phyloP scores from a whole-genome alignment of 345 rosid species.

The Citrus glauca region DNA sequence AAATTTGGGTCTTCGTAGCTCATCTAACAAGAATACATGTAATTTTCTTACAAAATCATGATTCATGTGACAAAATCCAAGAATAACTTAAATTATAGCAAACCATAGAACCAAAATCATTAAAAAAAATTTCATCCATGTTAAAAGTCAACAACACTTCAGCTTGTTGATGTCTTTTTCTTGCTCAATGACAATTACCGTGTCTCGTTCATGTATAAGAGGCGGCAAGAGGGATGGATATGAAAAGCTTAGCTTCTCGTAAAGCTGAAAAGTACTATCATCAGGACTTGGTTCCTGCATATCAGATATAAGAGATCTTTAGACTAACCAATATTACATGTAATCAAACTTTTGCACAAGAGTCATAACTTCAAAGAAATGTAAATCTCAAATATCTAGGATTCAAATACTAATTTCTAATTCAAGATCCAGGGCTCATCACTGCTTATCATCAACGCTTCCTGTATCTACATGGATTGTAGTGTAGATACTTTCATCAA shows the following conservation, averaged over 20 bases:
- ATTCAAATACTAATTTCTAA: background rate
- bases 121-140: background rate
- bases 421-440: background rate
- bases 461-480: background rate
- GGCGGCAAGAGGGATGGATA: conserved; percentile 73
- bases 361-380: background rate
- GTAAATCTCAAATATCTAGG: background rate
- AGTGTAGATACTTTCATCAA: background rate
- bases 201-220: conserved; percentile 83
- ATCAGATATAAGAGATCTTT: background rate
- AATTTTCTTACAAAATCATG: background rate
- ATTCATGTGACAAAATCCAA: background rate
- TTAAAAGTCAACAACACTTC: background rate
- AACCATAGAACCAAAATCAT: background rate
- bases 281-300: conserved; percentile 45
- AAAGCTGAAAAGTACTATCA: conserved; percentile 50
- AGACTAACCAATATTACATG: background rate
- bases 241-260: conserved; percentile 61
- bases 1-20: background rate
- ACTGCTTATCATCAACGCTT: background rate
- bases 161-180: background rate
- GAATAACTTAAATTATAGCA: background rate
- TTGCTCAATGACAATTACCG: conserved; percentile 29
- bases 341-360: background rate
- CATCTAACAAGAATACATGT: too few species aligned